Evolutionary conservation across 2,329 filamentous ascomycete genomes (phyloP).

Genomic region (Fusarium brachygibbosum): DNA sequence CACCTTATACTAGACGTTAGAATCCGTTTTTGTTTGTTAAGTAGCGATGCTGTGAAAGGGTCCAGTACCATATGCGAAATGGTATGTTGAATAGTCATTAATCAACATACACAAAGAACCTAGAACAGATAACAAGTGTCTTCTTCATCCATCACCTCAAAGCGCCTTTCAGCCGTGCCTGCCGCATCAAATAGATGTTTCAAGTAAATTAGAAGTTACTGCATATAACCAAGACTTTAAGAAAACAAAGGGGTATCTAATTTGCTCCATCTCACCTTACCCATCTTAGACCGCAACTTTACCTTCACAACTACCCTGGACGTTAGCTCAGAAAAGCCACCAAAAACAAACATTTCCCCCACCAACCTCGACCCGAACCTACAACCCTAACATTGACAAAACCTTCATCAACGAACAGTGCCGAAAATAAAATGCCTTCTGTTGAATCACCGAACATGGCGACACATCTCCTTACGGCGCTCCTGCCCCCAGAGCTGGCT

Average conservation of each 20-base stretch:
- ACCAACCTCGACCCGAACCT: conserved; percentile 13
- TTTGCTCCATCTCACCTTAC: conserved; percentile 13
- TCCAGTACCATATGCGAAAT: not conserved
- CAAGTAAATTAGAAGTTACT: not conserved
- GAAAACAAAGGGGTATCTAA: conserved; percentile 11
- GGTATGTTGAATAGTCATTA: not conserved
- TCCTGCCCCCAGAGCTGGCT: conserved; percentile 62
- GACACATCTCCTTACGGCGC: conserved; percentile 54
- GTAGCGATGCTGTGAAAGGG: not conserved
- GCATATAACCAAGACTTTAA: not conserved
- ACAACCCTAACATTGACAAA: conserved; percentile 15
- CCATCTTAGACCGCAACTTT: conserved; percentile 37
- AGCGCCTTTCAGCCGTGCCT: not conserved
- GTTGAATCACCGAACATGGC: conserved; percentile 53
- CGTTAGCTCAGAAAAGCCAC: conserved; percentile 32
- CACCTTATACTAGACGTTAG: too few relatives aligned
- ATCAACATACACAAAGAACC: not conserved
- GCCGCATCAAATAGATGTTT: not conserved
- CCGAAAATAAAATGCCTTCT: conserved; percentile 28
- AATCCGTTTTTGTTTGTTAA: too few relatives aligned
- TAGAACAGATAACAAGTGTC: not conserved
- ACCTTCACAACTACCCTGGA: conserved; percentile 32
- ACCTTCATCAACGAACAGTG: not conserved
- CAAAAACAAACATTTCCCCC: conserved; percentile 29
- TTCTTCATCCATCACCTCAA: not conserved